Percentiles rank a stretch among this genome's conserved stretches.
These are phyloP conservation scores for Ophiostoma sp. DNA, from an alignment of 2,329 filamentous ascomycete genomes.

Conservation along the genomic window DNA sequence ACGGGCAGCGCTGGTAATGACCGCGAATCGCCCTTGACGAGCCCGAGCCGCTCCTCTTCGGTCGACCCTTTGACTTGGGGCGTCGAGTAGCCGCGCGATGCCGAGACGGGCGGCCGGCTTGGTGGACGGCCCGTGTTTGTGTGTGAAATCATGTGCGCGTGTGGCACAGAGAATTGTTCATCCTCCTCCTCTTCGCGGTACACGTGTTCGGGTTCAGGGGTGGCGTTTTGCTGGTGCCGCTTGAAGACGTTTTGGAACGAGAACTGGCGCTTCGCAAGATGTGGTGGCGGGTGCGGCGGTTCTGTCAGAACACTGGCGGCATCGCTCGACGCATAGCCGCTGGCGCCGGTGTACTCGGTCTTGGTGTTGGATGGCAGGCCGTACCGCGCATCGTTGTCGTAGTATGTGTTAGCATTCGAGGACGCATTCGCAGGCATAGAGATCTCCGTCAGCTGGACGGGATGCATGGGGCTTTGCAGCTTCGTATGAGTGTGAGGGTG, in stretches of 20 bases:
- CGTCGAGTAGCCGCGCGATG: conserved; percentile 37
- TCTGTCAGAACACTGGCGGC: conserved; percentile 35
- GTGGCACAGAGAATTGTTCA: neutral
- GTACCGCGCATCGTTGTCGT: conserved; percentile 42
- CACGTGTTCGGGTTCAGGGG: neutral
- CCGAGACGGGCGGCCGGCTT: conserved; percentile 22
- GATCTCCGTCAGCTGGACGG: conserved; percentile 59
- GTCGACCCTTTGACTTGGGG: conserved; percentile 52
- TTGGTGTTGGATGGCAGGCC: conserved; percentile 41
- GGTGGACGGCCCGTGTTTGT: neutral
- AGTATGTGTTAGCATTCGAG: conserved; percentile 28
- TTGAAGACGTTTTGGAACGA: conserved; percentile 84
- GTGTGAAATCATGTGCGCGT: neutral
- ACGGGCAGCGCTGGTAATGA: conserved; percentile 35
- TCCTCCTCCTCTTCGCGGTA: conserved; percentile 2
- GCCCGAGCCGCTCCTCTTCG: conserved; percentile 75
- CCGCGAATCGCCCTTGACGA: conserved; percentile 67
- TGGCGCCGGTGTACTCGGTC: conserved; percentile 46
- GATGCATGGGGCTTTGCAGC: conserved; percentile 52
- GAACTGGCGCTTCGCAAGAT: conserved; percentile 68
- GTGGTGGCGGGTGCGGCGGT: conserved; percentile 58
- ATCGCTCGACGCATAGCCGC: conserved; percentile 37
- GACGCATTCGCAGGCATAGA: conserved; percentile 37
- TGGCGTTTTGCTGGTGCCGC: conserved; percentile 40
- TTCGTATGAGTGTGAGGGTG: conserved; percentile 28